Conservation (phyloP, 129 eudicot genomes). For the Flaveria ramosissima region DNA sequence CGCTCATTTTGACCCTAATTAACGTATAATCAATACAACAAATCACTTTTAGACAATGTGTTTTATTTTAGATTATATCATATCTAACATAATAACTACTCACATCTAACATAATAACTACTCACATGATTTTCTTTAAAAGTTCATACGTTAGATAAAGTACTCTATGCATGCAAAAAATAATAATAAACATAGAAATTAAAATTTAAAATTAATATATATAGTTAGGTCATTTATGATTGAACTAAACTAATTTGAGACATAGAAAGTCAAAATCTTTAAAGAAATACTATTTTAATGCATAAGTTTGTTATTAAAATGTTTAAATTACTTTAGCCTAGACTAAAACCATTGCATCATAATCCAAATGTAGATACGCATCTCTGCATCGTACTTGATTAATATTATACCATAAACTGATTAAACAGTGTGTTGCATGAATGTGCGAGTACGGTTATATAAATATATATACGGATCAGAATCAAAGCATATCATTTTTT, state of each 20-base stretch:
- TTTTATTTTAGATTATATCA: no score
- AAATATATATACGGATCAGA: neutral
- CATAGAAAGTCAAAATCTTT: neutral
- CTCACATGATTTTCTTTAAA: no score
- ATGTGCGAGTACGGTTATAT: conserved; percentile 27
- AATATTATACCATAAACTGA: conserved; percentile 10
- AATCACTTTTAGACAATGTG: no score
- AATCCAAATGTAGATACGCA: conserved; percentile 43
- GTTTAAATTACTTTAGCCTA: conserved; percentile 6
- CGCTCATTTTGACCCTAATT: no score
- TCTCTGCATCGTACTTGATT: conserved; percentile 30
- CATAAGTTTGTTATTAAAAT: conserved; percentile 4
- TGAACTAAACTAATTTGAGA: neutral
- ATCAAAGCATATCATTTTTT: conserved; percentile 2
- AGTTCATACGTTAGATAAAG: no score
- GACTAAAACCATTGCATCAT: conserved; percentile 44
- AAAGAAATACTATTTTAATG: neutral
- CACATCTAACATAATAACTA: no score
- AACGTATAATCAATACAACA: no score
- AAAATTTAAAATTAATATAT: no score
- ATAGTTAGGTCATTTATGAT: no score
- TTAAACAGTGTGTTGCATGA: conserved; percentile 25
- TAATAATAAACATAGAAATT: no score
- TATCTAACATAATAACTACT: no score
- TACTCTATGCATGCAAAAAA: no score